Evolutionary conservation across 108 stramenopile genomes (phyloP), one percentile per base, ranked within the genome.

Genomic region (Asterionellopsis glacialis): DNA sequence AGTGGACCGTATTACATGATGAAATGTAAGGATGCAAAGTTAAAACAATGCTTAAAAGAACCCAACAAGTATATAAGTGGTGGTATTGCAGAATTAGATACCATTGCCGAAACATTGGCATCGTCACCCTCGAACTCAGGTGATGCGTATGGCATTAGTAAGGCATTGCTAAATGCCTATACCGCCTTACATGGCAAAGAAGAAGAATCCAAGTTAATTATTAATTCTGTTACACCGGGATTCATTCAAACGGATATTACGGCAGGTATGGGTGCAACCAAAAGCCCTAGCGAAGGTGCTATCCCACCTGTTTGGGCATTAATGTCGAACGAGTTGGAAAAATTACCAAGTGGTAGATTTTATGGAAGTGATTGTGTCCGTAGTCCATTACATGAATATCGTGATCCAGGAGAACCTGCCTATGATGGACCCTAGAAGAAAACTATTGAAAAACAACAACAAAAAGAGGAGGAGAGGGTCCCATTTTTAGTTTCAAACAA

Each of bases 321-420:
- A 14, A 68, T 68, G 54, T 70, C 68, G 38, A 69, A 74, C 12
- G 68, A 72, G n/a, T 47, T 83, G 25, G 68, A 55, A 16, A 24
- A 41, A 0, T 22, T 59, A 11, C 75, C 75, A 9, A 57, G 55
- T 28, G 82, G 82, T 39, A 68, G 72, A 21, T 83, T 77, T 45
- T 83, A 79, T 70, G 82, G 82, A 5, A 74, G 73, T 22, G 82
- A 83, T 61, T 79, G 79, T 0, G 33, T 57, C 27, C 59, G 82
- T 41, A 64, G 61, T 33, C 82, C 82, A 11, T 41, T 79, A 13
- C 68, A 83, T 60, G 69, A 45, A 43, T 62, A 74, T 53, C 55
- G 79, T 19, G 74, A 75, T 70, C 82, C 79, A 10, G 82, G 82
- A 19, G 77, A 80, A 23, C 75, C 75, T 0, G 71, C 74, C 24